A percentile compares a stretch with the other conserved stretches of the same genome.
These are phyloP conservation scores for Lepiota venenata DNA, from an alignment of 768 basidiomycete genomes.

Conservation along the genomic window DNA sequence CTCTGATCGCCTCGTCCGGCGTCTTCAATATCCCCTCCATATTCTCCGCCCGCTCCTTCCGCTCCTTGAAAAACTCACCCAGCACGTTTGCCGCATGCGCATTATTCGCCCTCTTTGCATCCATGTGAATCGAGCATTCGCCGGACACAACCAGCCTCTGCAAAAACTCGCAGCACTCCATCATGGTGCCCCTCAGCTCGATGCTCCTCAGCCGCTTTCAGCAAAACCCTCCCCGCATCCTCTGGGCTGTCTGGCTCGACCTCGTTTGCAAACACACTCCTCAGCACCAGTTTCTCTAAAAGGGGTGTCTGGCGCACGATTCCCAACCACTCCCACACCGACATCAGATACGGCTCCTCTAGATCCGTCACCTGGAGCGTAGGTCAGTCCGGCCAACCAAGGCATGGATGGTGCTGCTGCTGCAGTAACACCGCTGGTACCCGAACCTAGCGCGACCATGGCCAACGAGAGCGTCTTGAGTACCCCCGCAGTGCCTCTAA, in stretches of 20 bases:
- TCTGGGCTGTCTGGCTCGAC: background rate
- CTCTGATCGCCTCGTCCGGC: background rate
- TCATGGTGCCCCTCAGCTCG: slow-evolving; percentile 1
- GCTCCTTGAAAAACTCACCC: slow-evolving; percentile 5
- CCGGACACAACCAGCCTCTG: slow-evolving; percentile 3
- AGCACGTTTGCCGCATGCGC: background rate
- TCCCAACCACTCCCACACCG: background rate
- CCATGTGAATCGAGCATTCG: slow-evolving; percentile 5
- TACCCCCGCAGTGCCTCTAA: background rate
- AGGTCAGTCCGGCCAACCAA: background rate
- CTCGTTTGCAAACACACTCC: slow-evolving; percentile 1
- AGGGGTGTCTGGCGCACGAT: slow-evolving; percentile 8
- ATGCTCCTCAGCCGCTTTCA: slow-evolving; percentile 1
- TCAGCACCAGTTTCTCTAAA: background rate
- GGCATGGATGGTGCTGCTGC: background rate
- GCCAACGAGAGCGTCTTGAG: slow-evolving; percentile 5
- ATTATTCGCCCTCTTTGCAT: slow-evolving; percentile 8
- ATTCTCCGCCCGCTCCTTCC: slow-evolving; percentile 5
- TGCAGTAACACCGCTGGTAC: too few relatives aligned
- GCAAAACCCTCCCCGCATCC: background rate
- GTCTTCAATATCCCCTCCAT: slow-evolving; percentile 11
- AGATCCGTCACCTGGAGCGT: slow-evolving; percentile 7
- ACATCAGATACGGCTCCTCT: slow-evolving; percentile 5
- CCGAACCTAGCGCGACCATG: background rate
- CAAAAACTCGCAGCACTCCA: slow-evolving; percentile 9